Conservation (phyloP, 179 eudicot species). For the Gypsophila paniculata region DNA sequence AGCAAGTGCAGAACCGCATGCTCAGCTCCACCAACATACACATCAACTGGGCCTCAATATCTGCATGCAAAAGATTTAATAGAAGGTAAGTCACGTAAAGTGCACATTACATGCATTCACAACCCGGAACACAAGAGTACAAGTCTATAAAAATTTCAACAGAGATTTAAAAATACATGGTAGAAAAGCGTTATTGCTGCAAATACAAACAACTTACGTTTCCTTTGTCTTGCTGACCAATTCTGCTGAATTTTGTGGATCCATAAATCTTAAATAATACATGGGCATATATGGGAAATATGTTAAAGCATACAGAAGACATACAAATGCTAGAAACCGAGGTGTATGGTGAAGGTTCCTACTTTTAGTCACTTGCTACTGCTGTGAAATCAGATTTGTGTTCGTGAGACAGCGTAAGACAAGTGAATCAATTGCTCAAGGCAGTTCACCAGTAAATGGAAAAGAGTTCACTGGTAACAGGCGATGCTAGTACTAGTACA, state of each 20-base stretch:
- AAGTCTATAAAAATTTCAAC: not conserved
- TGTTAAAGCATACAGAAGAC: constrained; percentile 1
- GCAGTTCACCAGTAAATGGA: not conserved
- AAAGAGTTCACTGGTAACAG: not conserved
- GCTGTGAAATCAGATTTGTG: too few relatives aligned
- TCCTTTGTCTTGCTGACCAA: constrained; percentile 83
- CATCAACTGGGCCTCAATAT: constrained; percentile 99
- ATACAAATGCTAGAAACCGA: not conserved
- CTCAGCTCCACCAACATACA: constrained; percentile 99
- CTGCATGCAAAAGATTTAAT: constrained; percentile 38
- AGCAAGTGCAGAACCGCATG: constrained; percentile 99
- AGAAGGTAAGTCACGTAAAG: constrained; percentile 14
- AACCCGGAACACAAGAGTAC: not conserved
- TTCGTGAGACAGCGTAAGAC: not conserved
- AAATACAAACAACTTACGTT: constrained; percentile 39
- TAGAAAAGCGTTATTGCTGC: not conserved
- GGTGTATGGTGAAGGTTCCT: not conserved
- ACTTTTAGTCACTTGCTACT: too few relatives aligned
- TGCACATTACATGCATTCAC: constrained; percentile 1
- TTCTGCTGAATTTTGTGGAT: constrained; percentile 69
- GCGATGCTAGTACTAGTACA: not conserved
- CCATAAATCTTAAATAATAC: constrained; percentile 98
- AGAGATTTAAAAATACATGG: not conserved
- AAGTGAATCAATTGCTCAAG: not conserved
- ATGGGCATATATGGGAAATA: constrained; percentile 37